Percentiles rank a stretch among this genome's conserved stretches.
Conservation (phyloP, 768 basidiomycete genomes). For the Pholiota molesta region DNA sequence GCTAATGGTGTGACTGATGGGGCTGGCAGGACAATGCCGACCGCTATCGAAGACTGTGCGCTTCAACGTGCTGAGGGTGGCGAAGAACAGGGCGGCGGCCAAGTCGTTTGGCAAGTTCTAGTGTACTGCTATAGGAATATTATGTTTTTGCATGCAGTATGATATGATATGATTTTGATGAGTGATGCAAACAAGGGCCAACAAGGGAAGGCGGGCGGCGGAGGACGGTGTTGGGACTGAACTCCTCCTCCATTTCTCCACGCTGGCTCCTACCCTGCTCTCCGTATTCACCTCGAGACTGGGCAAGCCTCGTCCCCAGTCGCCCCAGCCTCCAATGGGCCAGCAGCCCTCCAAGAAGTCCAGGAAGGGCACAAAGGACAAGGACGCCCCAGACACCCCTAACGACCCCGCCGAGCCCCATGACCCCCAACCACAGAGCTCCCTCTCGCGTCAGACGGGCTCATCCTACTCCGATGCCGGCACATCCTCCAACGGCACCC, state of each 20-base stretch:
- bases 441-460: slow-evolving; percentile 38
- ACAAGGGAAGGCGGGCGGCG: slow-evolving; percentile 28
- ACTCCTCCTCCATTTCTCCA: slow-evolving; percentile 14
- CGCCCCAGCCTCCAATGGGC: slow-evolving; percentile 76
- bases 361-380: slow-evolving; percentile 72
- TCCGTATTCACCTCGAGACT: slow-evolving; percentile 75
- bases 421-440: slow-evolving; percentile 38
- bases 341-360: slow-evolving; percentile 85
- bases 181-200: slow-evolving; percentile 37
- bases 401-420: slow-evolving; percentile 39
- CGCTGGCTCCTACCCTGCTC: slow-evolving; percentile 81
- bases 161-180: slow-evolving; percentile 19
- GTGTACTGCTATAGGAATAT: slow-evolving; percentile 32
- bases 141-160: slow-evolving; percentile 20
- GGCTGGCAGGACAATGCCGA: slow-evolving; percentile 86
- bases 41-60: slow-evolving; percentile 98
- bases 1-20: slow-evolving; percentile 12
- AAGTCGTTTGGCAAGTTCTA: slow-evolving; percentile 97
- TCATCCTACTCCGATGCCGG: slow-evolving; percentile 30
- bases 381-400: slow-evolving; percentile 54
- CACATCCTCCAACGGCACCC: slow-evolving; percentile 40
- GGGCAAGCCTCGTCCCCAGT: slow-evolving; percentile 72
- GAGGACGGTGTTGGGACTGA: background rate
- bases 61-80: slow-evolving; percentile 97
- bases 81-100: slow-evolving; percentile 87